Conservation (phyloP, 2,329 filamentous ascomycete genomes). For the Pyricularia sp. region DNA sequence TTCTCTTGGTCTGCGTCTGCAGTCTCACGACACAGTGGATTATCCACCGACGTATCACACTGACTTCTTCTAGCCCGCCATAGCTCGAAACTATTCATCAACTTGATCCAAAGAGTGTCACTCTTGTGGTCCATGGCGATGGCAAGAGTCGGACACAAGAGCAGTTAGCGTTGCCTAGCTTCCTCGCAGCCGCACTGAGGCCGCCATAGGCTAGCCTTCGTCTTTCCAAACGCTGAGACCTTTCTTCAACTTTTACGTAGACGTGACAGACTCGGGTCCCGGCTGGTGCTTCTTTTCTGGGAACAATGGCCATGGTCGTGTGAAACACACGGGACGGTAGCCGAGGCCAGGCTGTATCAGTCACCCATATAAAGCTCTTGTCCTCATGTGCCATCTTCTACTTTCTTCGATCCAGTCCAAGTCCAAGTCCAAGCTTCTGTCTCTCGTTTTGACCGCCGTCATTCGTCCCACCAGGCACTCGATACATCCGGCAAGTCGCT, state of each 20-base stretch:
- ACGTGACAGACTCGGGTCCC: neutral
- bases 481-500: neutral
- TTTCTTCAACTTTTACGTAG: neutral
- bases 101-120: slow-evolving; percentile 6
- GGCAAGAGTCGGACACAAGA: neutral
- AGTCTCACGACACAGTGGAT: neutral
- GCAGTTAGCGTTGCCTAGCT: neutral
- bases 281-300: neutral
- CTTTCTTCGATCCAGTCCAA: neutral
- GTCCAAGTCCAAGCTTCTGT: neutral
- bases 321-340: neutral
- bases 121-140: slow-evolving; percentile 1
- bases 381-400: neutral
- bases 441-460: neutral
- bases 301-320: neutral
- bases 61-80: neutral
- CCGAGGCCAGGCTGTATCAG: neutral
- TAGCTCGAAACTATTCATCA: neutral
- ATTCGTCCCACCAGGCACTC: neutral
- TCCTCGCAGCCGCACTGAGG: neutral
- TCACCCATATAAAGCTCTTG: neutral
- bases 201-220: neutral
- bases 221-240: neutral
- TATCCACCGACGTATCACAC: neutral
- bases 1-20: neutral